A percentile compares a stretch with the other conserved stretches of the same genome.
phyloP scores from a whole-genome alignment of 352 stramenopile genomes.

The Pilasporangium apinafurcum region DNA sequence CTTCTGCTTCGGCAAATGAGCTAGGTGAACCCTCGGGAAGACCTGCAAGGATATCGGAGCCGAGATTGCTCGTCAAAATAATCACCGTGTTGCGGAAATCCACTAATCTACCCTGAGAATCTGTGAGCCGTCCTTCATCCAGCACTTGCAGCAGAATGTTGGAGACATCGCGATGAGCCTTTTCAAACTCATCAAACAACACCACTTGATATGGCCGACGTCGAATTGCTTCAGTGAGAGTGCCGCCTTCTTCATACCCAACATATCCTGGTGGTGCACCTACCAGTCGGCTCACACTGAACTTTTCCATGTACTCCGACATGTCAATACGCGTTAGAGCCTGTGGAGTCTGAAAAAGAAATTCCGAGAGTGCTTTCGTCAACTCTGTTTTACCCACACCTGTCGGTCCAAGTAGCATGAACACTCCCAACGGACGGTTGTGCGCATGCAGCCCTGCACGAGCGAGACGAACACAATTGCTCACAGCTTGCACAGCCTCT shows the following conservation, averaged over 20 bases:
- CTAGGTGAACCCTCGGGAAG: constrained; percentile 51
- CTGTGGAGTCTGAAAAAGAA: constrained; percentile 95
- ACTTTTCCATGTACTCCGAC: constrained; percentile 97
- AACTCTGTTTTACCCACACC: constrained; percentile 96
- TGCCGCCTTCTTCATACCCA: constrained; percentile 93
- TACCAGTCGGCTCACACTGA: constrained; percentile 89
- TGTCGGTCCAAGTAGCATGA: constrained; percentile 94
- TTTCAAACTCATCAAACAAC: constrained; percentile 98
- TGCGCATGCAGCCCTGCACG: constrained; percentile 93
- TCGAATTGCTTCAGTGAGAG: constrained; percentile 94
- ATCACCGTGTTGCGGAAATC: constrained; percentile 98
- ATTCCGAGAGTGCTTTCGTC: constrained; percentile 92
- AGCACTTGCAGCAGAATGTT: constrained; percentile 94
- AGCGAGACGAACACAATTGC: constrained; percentile 88
- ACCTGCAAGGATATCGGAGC: constrained; percentile 81
- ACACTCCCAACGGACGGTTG: constrained; percentile 92
- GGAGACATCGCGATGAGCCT: constrained; percentile 95
- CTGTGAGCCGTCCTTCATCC: constrained; percentile 90
- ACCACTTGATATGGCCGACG: constrained; percentile 94
- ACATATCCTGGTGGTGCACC: constrained; percentile 92
- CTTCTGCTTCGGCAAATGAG: constrained; percentile 58
- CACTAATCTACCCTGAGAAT: constrained; percentile 92
- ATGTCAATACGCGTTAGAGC: constrained; percentile 96
- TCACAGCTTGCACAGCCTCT: constrained; percentile 88
- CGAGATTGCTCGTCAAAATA: constrained; percentile 98